Percentiles rank a stretch among this genome's conserved stretches.
These are phyloP conservation scores for Clohesyomyces aquaticus DNA, from an alignment of 495 filamentous ascomycete species.

Conservation along the genomic window DNA sequence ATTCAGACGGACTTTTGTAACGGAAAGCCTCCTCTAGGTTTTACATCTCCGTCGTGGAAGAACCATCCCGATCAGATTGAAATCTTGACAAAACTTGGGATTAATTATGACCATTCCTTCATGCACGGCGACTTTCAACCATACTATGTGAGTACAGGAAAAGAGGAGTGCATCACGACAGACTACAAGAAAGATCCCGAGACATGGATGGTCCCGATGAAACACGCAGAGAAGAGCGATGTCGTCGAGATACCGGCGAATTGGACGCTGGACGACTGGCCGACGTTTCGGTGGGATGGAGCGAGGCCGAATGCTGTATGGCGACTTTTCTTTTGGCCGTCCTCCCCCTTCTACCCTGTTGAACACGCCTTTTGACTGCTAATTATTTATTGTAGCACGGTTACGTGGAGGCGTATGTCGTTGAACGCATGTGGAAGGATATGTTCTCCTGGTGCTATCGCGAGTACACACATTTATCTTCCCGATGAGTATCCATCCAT, in stretches of 20 bases:
- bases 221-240: constrained; percentile 42
- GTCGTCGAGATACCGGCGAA: constrained; percentile 56
- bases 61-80: constrained; percentile 48
- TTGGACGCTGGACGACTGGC: constrained; percentile 57
- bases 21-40: constrained; percentile 43
- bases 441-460: constrained; percentile 73
- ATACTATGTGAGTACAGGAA: constrained; percentile 50
- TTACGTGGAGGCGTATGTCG: constrained; percentile 55
- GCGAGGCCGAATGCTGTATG: constrained; percentile 13
- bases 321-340: not conserved
- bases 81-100: constrained; percentile 39
- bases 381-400: no score
- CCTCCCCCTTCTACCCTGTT: constrained; percentile 33
- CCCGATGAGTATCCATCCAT: constrained; percentile 71
- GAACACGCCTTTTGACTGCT: no score
- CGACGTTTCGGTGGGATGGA: constrained; percentile 44
- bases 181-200: constrained; percentile 48
- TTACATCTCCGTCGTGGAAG: constrained; percentile 44
- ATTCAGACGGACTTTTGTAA: constrained; percentile 32
- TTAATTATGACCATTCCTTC: constrained; percentile 50
- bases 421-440: constrained; percentile 51
- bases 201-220: constrained; percentile 53
- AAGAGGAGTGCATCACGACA: constrained; percentile 44
- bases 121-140: constrained; percentile 56
- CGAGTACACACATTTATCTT: constrained; percentile 72